A percentile compares a stretch with the other conserved stretches of the same genome.
Conservation (phyloP, 164 flowering plant species). For the Annona squamosa region DNA sequence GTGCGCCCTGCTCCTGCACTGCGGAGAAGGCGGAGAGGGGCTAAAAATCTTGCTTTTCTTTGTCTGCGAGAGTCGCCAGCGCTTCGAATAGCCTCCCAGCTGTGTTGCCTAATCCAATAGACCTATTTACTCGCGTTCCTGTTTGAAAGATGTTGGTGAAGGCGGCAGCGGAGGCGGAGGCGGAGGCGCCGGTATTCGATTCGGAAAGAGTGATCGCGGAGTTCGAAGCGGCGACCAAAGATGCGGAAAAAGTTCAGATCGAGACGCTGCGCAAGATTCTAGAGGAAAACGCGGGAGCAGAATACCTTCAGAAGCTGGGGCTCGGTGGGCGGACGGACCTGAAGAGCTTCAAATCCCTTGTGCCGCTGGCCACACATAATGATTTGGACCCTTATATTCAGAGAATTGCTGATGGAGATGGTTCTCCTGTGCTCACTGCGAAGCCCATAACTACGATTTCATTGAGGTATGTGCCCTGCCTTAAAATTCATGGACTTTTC, state of each 20-base stretch:
- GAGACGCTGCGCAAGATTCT: constrained; percentile 67
- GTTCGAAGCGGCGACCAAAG: constrained; percentile 62
- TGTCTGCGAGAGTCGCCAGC: no score
- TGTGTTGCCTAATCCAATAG: no score
- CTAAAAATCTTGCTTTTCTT: no score
- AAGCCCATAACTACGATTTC: constrained; percentile 72
- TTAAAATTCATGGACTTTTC: neutral
- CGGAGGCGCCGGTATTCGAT: constrained; percentile 33
- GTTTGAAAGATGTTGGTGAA: constrained; percentile 50
- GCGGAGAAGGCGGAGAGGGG: no score
- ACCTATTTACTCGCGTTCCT: no score
- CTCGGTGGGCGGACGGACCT: constrained; percentile 77
- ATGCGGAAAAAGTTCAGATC: constrained; percentile 58
- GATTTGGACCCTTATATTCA: constrained; percentile 74
- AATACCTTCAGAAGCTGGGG: constrained; percentile 58
- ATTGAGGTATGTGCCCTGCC: constrained; percentile 38
- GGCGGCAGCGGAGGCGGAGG: constrained; percentile 35
- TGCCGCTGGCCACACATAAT: constrained; percentile 60
- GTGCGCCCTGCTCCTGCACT: no score
- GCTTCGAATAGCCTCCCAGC: no score
- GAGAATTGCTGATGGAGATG: constrained; percentile 66
- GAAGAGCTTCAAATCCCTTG: constrained; percentile 53
- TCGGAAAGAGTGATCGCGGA: constrained; percentile 50
- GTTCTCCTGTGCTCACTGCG: constrained; percentile 60
- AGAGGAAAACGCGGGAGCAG: constrained; percentile 57